Conservation (phyloP, 192 early-diverging fungal genomes). For the Diversispora eburnea region DNA sequence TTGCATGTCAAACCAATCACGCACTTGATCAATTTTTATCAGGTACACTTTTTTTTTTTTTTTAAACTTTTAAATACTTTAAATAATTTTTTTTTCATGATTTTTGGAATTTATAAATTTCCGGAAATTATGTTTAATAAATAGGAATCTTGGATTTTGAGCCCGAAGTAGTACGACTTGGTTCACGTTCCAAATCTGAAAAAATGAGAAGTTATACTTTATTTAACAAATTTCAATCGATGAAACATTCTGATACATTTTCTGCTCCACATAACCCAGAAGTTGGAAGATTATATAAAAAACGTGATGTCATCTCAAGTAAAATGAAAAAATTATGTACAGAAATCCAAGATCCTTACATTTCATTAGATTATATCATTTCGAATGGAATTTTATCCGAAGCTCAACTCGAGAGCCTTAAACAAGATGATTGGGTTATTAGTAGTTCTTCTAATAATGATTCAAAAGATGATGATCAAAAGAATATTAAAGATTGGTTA, state of each 20-base stretch:
- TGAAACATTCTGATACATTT: slow-evolving; percentile 22
- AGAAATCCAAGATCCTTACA: slow-evolving; percentile 46
- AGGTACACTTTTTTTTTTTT: slow-evolving; percentile 4
- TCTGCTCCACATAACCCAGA: background rate
- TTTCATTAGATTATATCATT: slow-evolving; percentile 35
- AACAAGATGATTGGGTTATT: slow-evolving; percentile 39
- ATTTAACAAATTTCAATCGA: slow-evolving; percentile 36
- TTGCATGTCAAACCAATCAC: slow-evolving; percentile 59
- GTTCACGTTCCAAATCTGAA: slow-evolving; percentile 46
- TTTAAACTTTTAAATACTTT: background rate
- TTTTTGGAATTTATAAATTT: background rate
- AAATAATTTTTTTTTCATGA: background rate
- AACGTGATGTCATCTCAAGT: slow-evolving; percentile 34
- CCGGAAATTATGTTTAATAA: background rate
- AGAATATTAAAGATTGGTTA: slow-evolving; percentile 21
- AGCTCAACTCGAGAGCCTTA: slow-evolving; percentile 39
- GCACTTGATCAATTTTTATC: slow-evolving; percentile 46
- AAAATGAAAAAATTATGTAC: slow-evolving; percentile 35
- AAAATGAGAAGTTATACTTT: slow-evolving; percentile 34
- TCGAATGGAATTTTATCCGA: slow-evolving; percentile 32
- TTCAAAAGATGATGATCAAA: background rate
- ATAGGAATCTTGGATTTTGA: slow-evolving; percentile 45
- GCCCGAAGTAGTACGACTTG: slow-evolving; percentile 44
- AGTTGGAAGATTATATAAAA: slow-evolving; percentile 21
- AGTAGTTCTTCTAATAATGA: background rate